Evolutionary conservation across 176 grass and related monocot species (phyloP).

Genomic region (Oryza meridionalis): DNA sequence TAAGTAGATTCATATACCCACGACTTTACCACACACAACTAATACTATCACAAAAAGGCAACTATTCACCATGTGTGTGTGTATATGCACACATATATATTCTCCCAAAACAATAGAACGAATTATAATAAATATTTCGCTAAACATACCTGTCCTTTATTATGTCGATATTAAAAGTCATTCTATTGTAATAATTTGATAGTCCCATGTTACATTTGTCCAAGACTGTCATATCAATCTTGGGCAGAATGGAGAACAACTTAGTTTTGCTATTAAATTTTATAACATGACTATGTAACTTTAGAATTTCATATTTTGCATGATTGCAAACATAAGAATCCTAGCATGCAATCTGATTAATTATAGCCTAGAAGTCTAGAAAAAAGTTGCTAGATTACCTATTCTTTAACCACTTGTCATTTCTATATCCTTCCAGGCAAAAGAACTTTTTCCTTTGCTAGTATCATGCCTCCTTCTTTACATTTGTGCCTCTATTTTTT

Average conservation of each 20-base stretch:
- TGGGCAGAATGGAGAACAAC: not conserved
- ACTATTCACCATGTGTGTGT: no score
- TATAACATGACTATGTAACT: not conserved
- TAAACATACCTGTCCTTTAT: not conserved
- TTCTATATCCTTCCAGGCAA: slow-evolving; percentile 4
- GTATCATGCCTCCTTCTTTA: slow-evolving; percentile 14
- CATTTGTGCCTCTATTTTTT: not conserved
- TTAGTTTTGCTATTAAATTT: not conserved
- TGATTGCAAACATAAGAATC: slow-evolving; percentile 10
- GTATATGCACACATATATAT: no score
- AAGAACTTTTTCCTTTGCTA: not conserved
- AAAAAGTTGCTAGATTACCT: not conserved
- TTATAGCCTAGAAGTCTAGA: slow-evolving; percentile 2
- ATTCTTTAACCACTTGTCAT: not conserved
- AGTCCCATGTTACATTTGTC: not conserved
- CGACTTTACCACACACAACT: no score
- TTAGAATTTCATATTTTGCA: not conserved
- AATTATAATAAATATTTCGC: no score
- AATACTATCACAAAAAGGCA: no score
- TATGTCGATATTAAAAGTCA: not conserved
- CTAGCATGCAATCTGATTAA: not conserved
- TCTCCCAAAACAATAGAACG: no score
- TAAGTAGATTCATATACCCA: no score
- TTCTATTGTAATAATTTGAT: not conserved
- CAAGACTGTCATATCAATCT: not conserved